These are phyloP conservation scores for Bolboschoenus planiculmis DNA, from an alignment of 176 grass and related monocot genomes.

Conservation along the genomic window DNA sequence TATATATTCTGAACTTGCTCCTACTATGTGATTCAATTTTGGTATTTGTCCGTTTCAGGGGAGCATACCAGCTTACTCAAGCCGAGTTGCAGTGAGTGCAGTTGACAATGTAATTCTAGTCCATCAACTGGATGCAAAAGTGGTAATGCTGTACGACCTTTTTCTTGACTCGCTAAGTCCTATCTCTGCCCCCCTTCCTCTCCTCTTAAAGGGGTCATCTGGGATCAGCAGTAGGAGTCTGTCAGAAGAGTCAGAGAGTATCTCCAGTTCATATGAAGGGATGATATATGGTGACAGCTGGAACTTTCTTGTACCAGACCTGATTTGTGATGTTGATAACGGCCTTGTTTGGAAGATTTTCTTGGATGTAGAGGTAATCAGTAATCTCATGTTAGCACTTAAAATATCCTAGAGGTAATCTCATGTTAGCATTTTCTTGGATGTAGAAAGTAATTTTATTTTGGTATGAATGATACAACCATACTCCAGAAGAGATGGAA, in stretches of 20 bases:
- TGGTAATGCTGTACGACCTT: conserved; percentile 86
- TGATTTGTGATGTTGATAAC: conserved; percentile 81
- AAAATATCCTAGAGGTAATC: not conserved
- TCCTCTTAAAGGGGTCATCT: conserved; percentile 55
- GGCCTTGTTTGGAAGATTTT: conserved; percentile 79
- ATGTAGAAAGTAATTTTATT: not conserved
- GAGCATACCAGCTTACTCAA: conserved; percentile 71
- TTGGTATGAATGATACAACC: not conserved
- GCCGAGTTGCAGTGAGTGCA: conserved; percentile 74
- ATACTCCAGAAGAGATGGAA: not conserved
- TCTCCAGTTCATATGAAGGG: conserved; percentile 64
- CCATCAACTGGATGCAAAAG: conserved; percentile 98
- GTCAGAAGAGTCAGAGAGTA: conserved; percentile 39
- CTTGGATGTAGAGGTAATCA: conserved; percentile 81
- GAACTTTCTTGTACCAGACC: conserved; percentile 88
- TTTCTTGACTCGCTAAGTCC: conserved; percentile 69
- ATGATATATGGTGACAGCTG: conserved; percentile 83
- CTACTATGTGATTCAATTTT: not conserved
- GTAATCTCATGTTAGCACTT: conserved; percentile 31
- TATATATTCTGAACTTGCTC: not conserved
- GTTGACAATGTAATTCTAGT: conserved; percentile 89
- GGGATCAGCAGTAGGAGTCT: conserved; percentile 45
- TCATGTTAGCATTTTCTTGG: not conserved
- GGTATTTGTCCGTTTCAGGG: conserved; percentile 44
- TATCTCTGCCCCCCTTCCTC: conserved; percentile 91